Percentiles rank a stretch among this genome's conserved stretches.
phyloP scores from a whole-genome alignment of 1,139 yeast species.

The Saccharomyces hybrid region DNA sequence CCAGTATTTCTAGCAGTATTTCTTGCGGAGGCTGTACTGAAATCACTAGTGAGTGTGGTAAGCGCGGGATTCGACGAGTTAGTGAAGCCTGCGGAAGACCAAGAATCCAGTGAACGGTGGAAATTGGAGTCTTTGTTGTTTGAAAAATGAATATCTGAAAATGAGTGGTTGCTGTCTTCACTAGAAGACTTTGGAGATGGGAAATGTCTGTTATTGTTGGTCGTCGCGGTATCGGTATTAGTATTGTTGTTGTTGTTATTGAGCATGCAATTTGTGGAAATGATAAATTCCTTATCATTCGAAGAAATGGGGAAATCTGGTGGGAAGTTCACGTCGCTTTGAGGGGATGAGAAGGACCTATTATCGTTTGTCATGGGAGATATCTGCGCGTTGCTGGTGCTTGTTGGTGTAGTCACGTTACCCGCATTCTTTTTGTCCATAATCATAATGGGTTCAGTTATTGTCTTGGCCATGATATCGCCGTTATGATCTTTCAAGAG shows the following conservation, averaged over 20 bases:
- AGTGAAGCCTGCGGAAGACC: neutral
- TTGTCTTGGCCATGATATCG: slow-evolving; percentile 60
- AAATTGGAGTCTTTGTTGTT: neutral
- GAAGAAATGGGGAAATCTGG: neutral
- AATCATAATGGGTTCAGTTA: slow-evolving; percentile 71
- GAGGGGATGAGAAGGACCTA: neutral
- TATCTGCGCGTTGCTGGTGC: neutral
- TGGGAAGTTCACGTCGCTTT: neutral
- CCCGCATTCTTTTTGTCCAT: slow-evolving; percentile 70
- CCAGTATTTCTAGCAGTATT: neutral
- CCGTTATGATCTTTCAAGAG: slow-evolving; percentile 56
- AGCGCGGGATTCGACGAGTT: neutral
- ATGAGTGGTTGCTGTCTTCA: neutral
- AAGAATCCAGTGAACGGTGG: neutral
- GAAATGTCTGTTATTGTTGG: neutral
- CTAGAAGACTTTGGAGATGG: neutral
- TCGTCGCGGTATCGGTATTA: neutral
- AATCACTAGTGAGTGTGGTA: neutral
- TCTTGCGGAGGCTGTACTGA: neutral
- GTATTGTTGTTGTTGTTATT: neutral
- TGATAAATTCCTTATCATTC: neutral
- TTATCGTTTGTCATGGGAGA: neutral
- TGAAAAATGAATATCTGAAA: neutral
- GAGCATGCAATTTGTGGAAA: neutral
- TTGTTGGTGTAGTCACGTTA: neutral